These are phyloP conservation scores for Corynascus novoguineensis DNA, from an alignment of 495 filamentous ascomycete genomes.

Conservation along the genomic window DNA sequence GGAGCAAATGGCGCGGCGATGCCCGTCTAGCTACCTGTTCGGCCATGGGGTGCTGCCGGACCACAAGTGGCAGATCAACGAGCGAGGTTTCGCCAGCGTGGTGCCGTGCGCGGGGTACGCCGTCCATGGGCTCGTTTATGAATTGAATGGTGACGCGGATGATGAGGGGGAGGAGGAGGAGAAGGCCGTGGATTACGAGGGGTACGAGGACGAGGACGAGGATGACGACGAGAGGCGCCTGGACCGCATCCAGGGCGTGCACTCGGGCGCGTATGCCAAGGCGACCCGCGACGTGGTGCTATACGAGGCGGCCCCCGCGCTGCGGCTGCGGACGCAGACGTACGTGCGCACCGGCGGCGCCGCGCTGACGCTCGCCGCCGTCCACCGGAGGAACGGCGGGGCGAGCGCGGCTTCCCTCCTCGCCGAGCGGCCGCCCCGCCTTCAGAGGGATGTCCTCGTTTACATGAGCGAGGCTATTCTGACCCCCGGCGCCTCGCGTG, in stretches of 20 bases:
- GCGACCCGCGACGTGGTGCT: background rate
- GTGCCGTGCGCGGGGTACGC: background rate
- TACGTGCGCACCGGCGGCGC: background rate
- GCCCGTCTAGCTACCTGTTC: background rate
- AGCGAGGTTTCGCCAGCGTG: background rate
- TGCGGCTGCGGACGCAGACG: background rate
- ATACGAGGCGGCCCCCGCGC: background rate
- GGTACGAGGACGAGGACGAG: background rate
- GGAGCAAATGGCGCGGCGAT: background rate
- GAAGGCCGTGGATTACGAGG: too few species aligned
- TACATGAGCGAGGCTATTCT: background rate
- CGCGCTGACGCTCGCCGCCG: background rate
- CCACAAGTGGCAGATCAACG: background rate
- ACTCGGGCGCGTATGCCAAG: background rate
- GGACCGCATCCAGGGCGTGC: background rate
- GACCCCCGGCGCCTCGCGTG: background rate
- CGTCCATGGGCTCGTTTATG: background rate
- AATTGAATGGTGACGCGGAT: background rate
- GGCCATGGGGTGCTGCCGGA: background rate
- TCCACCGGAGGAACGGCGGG: background rate
- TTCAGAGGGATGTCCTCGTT: background rate
- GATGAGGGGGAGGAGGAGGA: background rate
- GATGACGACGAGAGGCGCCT: background rate
- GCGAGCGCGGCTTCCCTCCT: background rate
- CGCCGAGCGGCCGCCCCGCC: background rate